Evolutionary conservation across 108 stramenopile species (phyloP), one percentile per base, ranked within the genome.

Genomic region (Pseudonitzschia delicatissima): DNA sequence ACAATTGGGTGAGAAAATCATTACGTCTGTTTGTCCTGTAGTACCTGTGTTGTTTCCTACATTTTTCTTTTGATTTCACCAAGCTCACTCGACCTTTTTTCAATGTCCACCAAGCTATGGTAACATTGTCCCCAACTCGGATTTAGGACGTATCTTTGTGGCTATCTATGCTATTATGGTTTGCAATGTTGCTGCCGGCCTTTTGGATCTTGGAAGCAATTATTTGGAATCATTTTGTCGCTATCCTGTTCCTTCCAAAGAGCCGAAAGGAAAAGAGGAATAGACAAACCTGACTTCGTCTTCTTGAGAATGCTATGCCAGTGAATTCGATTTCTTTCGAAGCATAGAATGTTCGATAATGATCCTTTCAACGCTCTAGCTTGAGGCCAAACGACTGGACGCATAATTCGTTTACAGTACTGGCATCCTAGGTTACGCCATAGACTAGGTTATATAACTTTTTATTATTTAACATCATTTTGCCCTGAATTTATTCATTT

Each of bases 111-210:
- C 5, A 2, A 53, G 29, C 21, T 31, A 53, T 9, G 52, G 29
- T 7, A 31, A 53, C 52, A 31, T 31, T 9, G 21, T 21, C 21
- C 52, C 27, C 21, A 20, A 15, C 21, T 28, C 31, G 34, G 33
- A 32, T 9, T 23, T 51, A 12, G 78, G 80, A 0, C 76, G 77
- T 40, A 42, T 85, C 26, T 40, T 68, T 25, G 63, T 76, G 17
- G 84, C 80, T 18, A 29, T 82, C 17, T 82, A 79, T 67, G 84
- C 84, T 27, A 68, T 85, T 25, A 45, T 72, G 21, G 67, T 68
- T 33, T 42, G 74, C 47, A 77, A 77, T 70, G 83, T 81, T 0
- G 64, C 69, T 49, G 72, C 71, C 12, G 69, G 67, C 2, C 37
- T 84, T 25, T 55, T 84, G 29, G 68, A 74, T 28, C 68, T n/a